These are phyloP conservation scores for Penicillium ucsense DNA, from an alignment of 495 filamentous ascomycete genomes.

Conservation along the genomic window DNA sequence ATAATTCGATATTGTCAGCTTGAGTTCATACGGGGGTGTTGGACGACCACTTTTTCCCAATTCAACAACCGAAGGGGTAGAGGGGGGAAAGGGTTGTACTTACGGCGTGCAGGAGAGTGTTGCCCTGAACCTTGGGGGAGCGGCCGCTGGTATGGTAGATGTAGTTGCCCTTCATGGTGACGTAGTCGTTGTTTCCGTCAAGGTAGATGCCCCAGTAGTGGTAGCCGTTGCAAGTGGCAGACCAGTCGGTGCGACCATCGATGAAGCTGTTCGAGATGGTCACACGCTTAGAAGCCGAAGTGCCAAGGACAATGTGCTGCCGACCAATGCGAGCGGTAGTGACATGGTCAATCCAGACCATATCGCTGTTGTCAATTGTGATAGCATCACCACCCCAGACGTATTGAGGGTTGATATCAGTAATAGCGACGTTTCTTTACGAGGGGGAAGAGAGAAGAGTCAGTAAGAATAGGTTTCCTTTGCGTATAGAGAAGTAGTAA, in stretches of 20 bases:
- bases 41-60: background rate
- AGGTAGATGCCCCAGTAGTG: conserved; percentile 40
- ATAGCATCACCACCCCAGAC: conserved; percentile 43
- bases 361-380: conserved; percentile 30
- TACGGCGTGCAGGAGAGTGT: conserved; percentile 35
- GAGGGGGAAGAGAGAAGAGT: too few relatives aligned
- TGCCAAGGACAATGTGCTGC: conserved; percentile 37
- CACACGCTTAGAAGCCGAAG: conserved; percentile 29
- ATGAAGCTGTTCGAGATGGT: conserved; percentile 40
- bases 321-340: conserved; percentile 36
- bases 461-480: too few relatives aligned
- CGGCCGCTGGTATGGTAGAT: conserved; percentile 37
- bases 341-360: conserved; percentile 43
- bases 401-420: conserved; percentile 39
- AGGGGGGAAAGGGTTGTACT: background rate
- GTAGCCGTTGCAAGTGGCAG: conserved; percentile 35
- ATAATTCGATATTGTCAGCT: background rate
- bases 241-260: conserved; percentile 29
- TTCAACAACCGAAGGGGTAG: background rate
- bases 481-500: too few relatives aligned
- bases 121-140: conserved; percentile 31
- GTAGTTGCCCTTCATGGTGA: conserved; percentile 40
- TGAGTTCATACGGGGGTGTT: background rate
- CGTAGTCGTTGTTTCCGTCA: conserved; percentile 27
- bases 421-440: conserved; percentile 34